Base-by-base conservation (phyloP, 106 monocot species). In the Dendrobium huoshanense region DNA sequence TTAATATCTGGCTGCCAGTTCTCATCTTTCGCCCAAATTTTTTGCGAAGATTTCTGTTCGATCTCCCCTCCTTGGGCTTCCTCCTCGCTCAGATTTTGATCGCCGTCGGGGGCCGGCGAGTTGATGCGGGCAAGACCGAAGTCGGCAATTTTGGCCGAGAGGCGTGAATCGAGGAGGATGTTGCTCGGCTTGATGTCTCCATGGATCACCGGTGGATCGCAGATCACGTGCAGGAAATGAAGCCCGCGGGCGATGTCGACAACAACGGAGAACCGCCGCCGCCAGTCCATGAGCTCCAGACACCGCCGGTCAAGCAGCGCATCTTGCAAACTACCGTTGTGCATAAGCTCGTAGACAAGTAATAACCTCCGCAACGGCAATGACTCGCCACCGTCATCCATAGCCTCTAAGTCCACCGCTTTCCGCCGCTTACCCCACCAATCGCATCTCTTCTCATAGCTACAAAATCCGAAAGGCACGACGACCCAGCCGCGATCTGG, bases 141-240 rank as follows among this genome's bases (percentile, higher is more conserved):
- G 70, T 99, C 98, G 18, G 92, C 89, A 56, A 99, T 90, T 78
- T 88, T 91, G 13, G 95, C 98, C 2, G 83, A 83, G 76, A 99
- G 84, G 43, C 47, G 37, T 6, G 87, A 80, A 73, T 99, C 98
- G 27, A 99, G 91, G 55, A 99, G 87, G 75, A 99, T 87, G 75
- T 99, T 99, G 84, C 98, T 99, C 4, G 98, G 91, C 65, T 99
- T 99, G 77, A 99, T 89, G 61, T 99, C 98, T 0, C 98, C 98
- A 42, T 95, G 95, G 41, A 93, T 86, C 20, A 95, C 83, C 4
- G 95, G 91, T 0, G 95, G 95, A 27, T 95, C 83, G 67, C 88
- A 92, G 4, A 73, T 55, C 27, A 43, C 67, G 79, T 95, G 95
- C 16, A 95, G 80, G 79, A 92, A 95, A 20, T 83, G 78, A 65